Base-by-base conservation (phyloP, 2,329 filamentous ascomycete genomes). In the Colletotrichum cuscutae region DNA sequence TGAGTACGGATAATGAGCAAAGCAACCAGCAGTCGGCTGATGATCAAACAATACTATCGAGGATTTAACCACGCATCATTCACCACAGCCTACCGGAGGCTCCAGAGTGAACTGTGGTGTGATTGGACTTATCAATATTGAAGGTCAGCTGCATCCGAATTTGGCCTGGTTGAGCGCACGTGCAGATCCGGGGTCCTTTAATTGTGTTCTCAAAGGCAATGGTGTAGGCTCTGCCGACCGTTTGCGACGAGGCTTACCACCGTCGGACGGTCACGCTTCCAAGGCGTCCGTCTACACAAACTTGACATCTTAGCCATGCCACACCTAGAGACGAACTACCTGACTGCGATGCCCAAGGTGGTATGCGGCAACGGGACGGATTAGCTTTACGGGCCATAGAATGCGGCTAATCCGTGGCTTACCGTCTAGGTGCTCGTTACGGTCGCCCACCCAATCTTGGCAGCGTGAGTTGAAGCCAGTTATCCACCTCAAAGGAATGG, bases 231-330 rank as follows among this genome's bases (percentile, higher is more conserved):
- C 52, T 58, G 28, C 37, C 52, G 28, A 71, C 64, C 52, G 69
- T 71, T 71, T 71, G 69, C 69, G 28, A 68, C 58, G 28, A 72
- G 65, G 64, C 69, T 62, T 68, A 59, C 66, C 59, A 56, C 59
- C 59, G 49, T 64, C 53, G 30, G 58, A 52, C 52, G 42, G 53
- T 63, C 58, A 62, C 69, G 64, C 28, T 62, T 66, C 5, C 5
- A 13, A n/a, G 22, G 15, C 49, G n/a, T 30, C n/a, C 35, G 8
- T 30, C 35, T 24, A 64, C 46, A 28, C n/a, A 26, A 32, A 32
- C 32, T 32, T 32, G 32, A 32, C 32, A 32, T 11, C 11, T 32
- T 24, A 28, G 15, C 52, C 11, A 54, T 24, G 1, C 19, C 42
- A n/a, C 28, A 53, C 32, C 32, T 32, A 12, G 32, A 11, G 24